A percentile compares a stretch with the other conserved stretches of the same genome.
Conservation (phyloP, 768 basidiomycete species). For the Tulasnella sp. region DNA sequence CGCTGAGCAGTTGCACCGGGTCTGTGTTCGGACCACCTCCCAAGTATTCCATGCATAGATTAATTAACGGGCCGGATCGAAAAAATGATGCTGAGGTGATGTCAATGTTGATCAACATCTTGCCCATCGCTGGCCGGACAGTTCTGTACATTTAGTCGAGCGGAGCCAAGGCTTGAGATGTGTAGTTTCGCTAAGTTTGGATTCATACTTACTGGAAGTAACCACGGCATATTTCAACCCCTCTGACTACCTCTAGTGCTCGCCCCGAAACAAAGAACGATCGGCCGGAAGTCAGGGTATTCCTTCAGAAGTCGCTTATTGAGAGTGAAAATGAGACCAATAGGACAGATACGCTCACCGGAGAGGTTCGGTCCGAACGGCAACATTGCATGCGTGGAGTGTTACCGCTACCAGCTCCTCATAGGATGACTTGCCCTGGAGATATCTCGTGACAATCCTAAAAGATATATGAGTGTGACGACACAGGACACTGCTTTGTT, state of each 20-base stretch:
- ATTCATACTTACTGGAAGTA: constrained; percentile 47
- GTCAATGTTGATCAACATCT: constrained; percentile 62
- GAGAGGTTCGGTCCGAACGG: constrained; percentile 62
- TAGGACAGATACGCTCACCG: constrained; percentile 19
- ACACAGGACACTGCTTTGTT: too few species aligned
- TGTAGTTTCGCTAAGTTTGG: background rate
- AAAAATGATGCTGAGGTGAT: constrained; percentile 62
- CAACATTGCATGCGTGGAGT: constrained; percentile 42
- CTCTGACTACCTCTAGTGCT: constrained; percentile 35
- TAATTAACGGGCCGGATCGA: constrained; percentile 47
- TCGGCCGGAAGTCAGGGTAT: constrained; percentile 57
- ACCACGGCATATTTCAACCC: constrained; percentile 64
- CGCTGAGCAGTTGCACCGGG: constrained; percentile 37
- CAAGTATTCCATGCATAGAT: constrained; percentile 29
- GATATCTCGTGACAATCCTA: constrained; percentile 54
- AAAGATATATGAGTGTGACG: background rate
- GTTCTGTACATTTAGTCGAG: constrained; percentile 25
- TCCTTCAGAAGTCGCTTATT: constrained; percentile 15
- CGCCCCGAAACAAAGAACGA: constrained; percentile 58
- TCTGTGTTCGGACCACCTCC: background rate
- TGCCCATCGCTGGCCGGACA: constrained; percentile 51
- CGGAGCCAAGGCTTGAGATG: background rate
- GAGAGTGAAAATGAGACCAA: background rate
- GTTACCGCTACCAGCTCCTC: constrained; percentile 59
- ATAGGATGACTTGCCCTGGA: constrained; percentile 40